phyloP scores from a whole-genome alignment of 805 yeast species.

The Yamadazyma phyllophila region DNA sequence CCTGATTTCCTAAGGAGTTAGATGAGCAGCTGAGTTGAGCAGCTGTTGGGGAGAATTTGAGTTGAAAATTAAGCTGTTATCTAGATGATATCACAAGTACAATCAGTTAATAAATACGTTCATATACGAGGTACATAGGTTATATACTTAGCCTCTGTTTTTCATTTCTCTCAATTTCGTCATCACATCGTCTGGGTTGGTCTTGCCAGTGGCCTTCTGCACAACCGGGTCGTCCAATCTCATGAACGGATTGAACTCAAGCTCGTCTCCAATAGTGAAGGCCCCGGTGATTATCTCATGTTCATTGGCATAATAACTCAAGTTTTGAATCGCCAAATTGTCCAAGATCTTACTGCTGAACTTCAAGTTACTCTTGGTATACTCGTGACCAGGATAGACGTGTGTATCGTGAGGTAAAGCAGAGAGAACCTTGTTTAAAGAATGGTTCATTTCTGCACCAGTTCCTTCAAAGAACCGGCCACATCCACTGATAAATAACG shows the following conservation, averaged over 20 bases:
- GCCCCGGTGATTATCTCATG: slow-evolving; percentile 81
- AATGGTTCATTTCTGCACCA: slow-evolving; percentile 72
- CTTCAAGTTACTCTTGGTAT: slow-evolving; percentile 76
- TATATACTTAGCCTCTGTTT: slow-evolving; percentile 34
- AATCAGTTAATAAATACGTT: neutral
- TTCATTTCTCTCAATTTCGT: slow-evolving; percentile 71
- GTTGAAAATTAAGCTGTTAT: too few relatives aligned
- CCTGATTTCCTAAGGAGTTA: slow-evolving; percentile 59
- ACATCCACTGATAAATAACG: slow-evolving; percentile 90
- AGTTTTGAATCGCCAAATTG: slow-evolving; percentile 50
- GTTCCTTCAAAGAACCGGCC: slow-evolving; percentile 96
- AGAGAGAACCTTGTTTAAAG: slow-evolving; percentile 61
- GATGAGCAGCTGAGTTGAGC: too few relatives aligned
- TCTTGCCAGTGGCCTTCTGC: slow-evolving; percentile 53
- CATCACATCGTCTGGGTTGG: slow-evolving; percentile 60
- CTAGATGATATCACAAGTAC: neutral
- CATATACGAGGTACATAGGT: neutral
- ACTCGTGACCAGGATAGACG: slow-evolving; percentile 95
- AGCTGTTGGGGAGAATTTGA: too few relatives aligned
- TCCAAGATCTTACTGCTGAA: slow-evolving; percentile 68
- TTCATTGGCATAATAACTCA: slow-evolving; percentile 48
- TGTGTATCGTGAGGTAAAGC: slow-evolving; percentile 64
- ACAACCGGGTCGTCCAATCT: slow-evolving; percentile 65
- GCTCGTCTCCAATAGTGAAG: slow-evolving; percentile 83
- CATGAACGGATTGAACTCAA: slow-evolving; percentile 86